Evolutionary conservation across 495 filamentous ascomycete species (phyloP), one percentile per base, ranked within the genome.

Genomic region (Hyaloscypha finlandica): DNA sequence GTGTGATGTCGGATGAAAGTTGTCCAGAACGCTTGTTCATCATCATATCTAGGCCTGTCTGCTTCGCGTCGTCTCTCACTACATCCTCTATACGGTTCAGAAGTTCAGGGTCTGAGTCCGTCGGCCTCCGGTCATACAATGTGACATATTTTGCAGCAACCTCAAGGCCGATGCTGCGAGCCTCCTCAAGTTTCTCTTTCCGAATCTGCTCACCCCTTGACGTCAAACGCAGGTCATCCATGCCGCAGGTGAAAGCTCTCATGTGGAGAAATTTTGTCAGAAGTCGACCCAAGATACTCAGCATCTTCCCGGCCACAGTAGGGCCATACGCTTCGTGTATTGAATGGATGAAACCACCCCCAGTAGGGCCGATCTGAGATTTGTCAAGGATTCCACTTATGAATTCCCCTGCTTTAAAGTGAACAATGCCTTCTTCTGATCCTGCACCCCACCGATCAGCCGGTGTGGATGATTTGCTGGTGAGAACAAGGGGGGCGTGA

Each of bases 241-340:
- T 96, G 70, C 96, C 96, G 78, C 96, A 99, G 67, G 90, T 93
- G 75, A 97, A 97, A 0, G 92, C 96, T 32, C 93, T 83, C 89
- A 97, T 97, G 74, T 93, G 90, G 61, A 98, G 83, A 70, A 93
- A 90, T 63, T 92, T 89, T 2, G 94, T 99, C 62, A 98, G 78
- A 31, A 99, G 85, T 37, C 96, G 86, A 59, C 95, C 95, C 56
- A 98, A 81, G 70, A 96, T 88, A 79, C 92, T 93, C 55, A 99
- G 85, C 1, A 97, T 80, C 73, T 89, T 90, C 33, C 93, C 94
- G 25, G 96, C 94, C 64, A 86, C 81, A 22, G 87, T 89, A 62
- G 94, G 92, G 22, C 96, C 96, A 77, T 97, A 98, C 16, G 92
- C 85, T 73, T 99, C 96, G 74, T 98, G 92, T 6, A 99, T 84